A percentile compares a stretch with the other conserved stretches of the same genome.
These are phyloP conservation scores for Blastomyces parvus DNA, from an alignment of 2,329 filamentous ascomycete species.

Conservation along the genomic window DNA sequence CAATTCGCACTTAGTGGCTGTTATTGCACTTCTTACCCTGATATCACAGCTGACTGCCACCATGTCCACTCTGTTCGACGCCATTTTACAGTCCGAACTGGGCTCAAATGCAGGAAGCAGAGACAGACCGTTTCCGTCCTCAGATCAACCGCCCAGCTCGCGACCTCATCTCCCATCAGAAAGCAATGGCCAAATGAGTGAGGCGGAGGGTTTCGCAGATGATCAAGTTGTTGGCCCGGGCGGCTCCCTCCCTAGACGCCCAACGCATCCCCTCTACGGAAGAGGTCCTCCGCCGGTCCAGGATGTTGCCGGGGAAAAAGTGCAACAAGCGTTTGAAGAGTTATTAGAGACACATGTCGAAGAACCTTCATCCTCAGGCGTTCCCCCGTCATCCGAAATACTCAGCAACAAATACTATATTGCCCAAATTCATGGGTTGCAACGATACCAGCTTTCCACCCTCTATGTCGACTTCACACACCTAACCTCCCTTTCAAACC, in stretches of 20 bases:
- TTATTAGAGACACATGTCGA: slow-evolving; percentile 54
- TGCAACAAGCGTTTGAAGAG: slow-evolving; percentile 54
- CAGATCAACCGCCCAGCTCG: slow-evolving; percentile 40
- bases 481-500: slow-evolving; percentile 64
- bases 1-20: not conserved
- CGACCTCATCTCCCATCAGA: slow-evolving; percentile 44
- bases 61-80: slow-evolving; percentile 36
- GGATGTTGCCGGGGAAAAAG: slow-evolving; percentile 52
- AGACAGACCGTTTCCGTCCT: slow-evolving; percentile 24
- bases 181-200: slow-evolving; percentile 45
- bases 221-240: slow-evolving; percentile 51
- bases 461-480: slow-evolving; percentile 66
- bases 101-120: slow-evolving; percentile 26
- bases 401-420: slow-evolving; percentile 57
- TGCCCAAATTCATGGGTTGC: slow-evolving; percentile 55
- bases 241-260: slow-evolving; percentile 40
- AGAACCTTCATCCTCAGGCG: slow-evolving; percentile 46
- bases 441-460: slow-evolving; percentile 53
- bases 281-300: slow-evolving; percentile 50
- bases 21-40: not conserved
- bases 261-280: slow-evolving; percentile 40
- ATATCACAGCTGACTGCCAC: slow-evolving; percentile 8
- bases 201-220: slow-evolving; percentile 51
- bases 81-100: slow-evolving; percentile 34
- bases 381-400: slow-evolving; percentile 45